A percentile compares a stretch with the other conserved stretches of the same genome.
Evolutionary conservation across 2,329 filamentous ascomycete species (phyloP).

Genomic region (Trichophyton equinum): DNA sequence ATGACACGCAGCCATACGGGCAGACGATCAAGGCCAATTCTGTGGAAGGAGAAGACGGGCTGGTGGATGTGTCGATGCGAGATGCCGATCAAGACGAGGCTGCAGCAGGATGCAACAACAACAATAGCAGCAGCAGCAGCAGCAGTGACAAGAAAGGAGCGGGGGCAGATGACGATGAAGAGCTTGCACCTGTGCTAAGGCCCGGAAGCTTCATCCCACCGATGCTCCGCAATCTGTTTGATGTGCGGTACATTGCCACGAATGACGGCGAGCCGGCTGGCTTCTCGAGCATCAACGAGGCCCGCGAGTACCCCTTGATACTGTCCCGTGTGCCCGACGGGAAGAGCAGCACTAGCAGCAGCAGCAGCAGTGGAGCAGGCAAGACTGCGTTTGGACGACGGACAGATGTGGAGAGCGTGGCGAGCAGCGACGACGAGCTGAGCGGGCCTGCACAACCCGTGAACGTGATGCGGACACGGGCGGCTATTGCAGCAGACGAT

Average conservation of each 20-base stretch:
- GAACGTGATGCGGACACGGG: conserved; percentile 6
- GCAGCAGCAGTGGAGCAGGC: conserved; percentile 9
- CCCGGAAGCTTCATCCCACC: conserved; percentile 48
- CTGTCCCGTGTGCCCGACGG: conserved; percentile 33
- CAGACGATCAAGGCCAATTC: conserved; percentile 63
- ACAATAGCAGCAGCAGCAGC: too few relatives aligned
- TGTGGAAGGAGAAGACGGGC: conserved; percentile 75
- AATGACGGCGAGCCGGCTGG: conserved; percentile 56
- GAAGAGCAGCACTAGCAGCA: conserved; percentile 13
- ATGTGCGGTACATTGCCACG: conserved; percentile 53
- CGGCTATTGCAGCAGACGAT: background rate
- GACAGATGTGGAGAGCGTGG: conserved; percentile 16
- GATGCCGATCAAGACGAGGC: conserved; percentile 36
- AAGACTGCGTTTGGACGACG: conserved; percentile 9
- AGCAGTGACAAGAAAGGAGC: conserved; percentile 12
- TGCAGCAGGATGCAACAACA: conserved; percentile 5
- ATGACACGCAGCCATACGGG: conserved; percentile 53
- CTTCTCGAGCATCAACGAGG: conserved; percentile 51
- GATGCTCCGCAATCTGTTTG: conserved; percentile 59
- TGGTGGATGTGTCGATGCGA: conserved; percentile 81
- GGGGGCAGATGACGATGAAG: conserved; percentile 34
- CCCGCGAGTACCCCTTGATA: conserved; percentile 45
- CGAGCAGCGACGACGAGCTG: conserved; percentile 24
- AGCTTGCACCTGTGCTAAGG: conserved; percentile 37
- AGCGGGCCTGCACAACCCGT: conserved; percentile 14